These are phyloP conservation scores for Fraxinus dipetala DNA, from an alignment of 305 asterid genomes.

Conservation along the genomic window DNA sequence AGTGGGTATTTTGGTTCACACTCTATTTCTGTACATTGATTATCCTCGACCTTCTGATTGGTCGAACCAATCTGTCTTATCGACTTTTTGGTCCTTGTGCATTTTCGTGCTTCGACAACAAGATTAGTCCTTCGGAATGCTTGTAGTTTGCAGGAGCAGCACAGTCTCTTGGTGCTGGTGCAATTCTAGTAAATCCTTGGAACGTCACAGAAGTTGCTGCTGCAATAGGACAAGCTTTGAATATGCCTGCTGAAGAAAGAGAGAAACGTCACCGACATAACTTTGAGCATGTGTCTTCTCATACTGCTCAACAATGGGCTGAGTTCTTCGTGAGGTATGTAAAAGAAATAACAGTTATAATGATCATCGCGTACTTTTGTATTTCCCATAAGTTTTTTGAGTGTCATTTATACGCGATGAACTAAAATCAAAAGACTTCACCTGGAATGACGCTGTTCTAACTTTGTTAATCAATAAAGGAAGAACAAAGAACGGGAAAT, in stretches of 20 bases:
- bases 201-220: constrained; percentile 92
- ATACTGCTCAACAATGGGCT: constrained; percentile 99
- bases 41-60: not conserved
- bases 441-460: not conserved
- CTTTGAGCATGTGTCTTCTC: constrained; percentile 83
- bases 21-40: not conserved
- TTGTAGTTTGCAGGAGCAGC: constrained; percentile 99
- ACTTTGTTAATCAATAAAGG: not conserved
- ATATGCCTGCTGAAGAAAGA: constrained; percentile 82
- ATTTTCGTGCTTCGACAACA: constrained; percentile 2
- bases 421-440: not conserved
- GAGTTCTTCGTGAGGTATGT: constrained; percentile 91
- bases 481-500: not conserved
- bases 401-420: not conserved
- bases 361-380: not conserved
- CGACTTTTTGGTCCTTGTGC: not conserved
- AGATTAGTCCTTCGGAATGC: constrained; percentile 5
- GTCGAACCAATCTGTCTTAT: not conserved
- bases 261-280: constrained; percentile 90
- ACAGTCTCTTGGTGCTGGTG: constrained; percentile 98
- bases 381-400: not conserved
- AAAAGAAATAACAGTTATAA: constrained; percentile 1
- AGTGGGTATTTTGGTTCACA: not conserved
- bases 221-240: constrained; percentile 77
- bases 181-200: constrained; percentile 98